These are phyloP conservation scores for Phyllosticta citriasiana DNA, from an alignment of 2,329 filamentous ascomycete genomes.

Conservation along the genomic window DNA sequence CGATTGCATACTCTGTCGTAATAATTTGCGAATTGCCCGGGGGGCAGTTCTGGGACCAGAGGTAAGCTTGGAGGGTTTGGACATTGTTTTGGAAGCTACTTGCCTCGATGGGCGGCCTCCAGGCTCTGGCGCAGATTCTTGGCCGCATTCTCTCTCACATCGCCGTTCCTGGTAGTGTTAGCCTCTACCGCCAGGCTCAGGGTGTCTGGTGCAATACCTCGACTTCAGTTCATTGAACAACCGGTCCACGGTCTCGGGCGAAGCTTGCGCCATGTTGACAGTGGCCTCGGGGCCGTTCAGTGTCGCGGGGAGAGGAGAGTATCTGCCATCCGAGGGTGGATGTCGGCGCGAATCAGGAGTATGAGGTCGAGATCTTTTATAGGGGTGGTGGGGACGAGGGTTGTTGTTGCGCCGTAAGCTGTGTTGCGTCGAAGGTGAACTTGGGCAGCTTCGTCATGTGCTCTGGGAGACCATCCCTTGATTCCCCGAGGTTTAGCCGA, in stretches of 20 bases:
- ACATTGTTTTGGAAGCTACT: conserved; percentile 11
- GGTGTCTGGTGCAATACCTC: conserved; percentile 31
- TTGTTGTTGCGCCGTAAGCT: conserved; percentile 2
- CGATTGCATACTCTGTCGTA: conserved; percentile 57
- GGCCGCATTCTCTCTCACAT: conserved; percentile 34
- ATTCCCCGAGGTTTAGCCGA: background rate
- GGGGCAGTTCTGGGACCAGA: conserved; percentile 54
- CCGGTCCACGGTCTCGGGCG: conserved; percentile 33
- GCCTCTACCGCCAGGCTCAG: conserved; percentile 13
- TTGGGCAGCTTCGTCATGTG: conserved; percentile 10
- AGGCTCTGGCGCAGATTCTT: conserved; percentile 33
- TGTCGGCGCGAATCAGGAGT: background rate
- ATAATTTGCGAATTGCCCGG: conserved; percentile 66
- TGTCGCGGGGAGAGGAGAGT: conserved; percentile 1
- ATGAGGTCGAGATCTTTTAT: background rate
- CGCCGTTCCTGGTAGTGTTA: conserved; percentile 30
- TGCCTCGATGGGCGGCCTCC: conserved; percentile 37
- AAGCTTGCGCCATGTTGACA: conserved; percentile 11
- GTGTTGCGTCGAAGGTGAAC: conserved; percentile 3
- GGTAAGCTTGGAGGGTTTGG: conserved; percentile 9
- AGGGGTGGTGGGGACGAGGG: background rate
- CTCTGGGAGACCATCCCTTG: background rate
- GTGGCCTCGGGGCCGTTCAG: conserved; percentile 10
- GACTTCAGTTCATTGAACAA: conserved; percentile 49
- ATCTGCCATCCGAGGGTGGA: conserved; percentile 5